phyloP scores from a whole-genome alignment of 129 eudicot species.

The Escallonia rubra region DNA sequence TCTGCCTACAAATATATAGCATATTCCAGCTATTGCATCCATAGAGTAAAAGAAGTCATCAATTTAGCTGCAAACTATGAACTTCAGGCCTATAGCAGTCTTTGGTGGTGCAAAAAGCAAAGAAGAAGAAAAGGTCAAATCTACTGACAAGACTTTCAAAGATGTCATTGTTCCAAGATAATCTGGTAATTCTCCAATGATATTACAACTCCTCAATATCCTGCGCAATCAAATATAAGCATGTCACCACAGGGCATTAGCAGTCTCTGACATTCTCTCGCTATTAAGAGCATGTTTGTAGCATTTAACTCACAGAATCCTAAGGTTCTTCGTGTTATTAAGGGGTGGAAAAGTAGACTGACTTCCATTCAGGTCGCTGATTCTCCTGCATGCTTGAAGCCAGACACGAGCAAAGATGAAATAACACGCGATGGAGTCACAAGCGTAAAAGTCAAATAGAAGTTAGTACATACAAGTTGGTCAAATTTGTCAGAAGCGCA shows the following conservation, averaged over 20 bases:
- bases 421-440: background rate
- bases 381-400: conserved; percentile 38
- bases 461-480: conserved; percentile 47
- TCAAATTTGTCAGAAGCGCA: conserved; percentile 35
- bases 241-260: background rate
- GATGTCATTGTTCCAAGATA: conserved; percentile 29
- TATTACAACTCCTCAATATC: conserved; percentile 76
- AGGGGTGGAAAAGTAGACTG: conserved; percentile 32
- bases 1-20: no score
- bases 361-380: conserved; percentile 43
- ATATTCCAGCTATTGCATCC: no score
- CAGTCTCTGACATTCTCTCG: background rate
- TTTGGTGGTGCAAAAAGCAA: no score
- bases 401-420: background rate
- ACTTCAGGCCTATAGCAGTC: no score
- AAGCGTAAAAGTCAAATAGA: background rate
- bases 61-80: no score
- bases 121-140: background rate
- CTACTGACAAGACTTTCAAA: conserved; percentile 53
- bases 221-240: conserved; percentile 27
- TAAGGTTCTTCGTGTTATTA: conserved; percentile 10
- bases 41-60: no score
- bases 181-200: conserved; percentile 53
- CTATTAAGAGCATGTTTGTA: background rate
- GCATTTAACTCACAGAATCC: conserved; percentile 37